phyloP scores from a whole-genome alignment of 441 rosid genomes.

The Biscutella laevigata region DNA sequence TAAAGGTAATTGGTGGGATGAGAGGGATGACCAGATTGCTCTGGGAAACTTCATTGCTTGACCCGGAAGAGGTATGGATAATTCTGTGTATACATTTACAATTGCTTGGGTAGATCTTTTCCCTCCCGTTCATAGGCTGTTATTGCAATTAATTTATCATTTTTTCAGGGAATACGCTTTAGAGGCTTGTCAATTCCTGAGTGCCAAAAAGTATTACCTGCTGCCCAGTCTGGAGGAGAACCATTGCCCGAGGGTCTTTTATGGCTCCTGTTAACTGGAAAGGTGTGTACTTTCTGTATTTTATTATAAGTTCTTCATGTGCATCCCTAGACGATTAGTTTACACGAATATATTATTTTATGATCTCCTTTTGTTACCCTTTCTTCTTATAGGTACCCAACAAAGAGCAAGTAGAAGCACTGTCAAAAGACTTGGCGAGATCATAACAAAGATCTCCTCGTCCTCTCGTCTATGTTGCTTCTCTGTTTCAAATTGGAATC shows the following conservation, averaged over 20 bases:
- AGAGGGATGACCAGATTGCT: conserved; percentile 96
- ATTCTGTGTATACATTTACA: conserved; percentile 4
- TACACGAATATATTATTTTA: background rate
- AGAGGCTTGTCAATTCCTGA: conserved; percentile 91
- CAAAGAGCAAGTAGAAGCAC: conserved; percentile 79
- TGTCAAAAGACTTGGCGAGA: conserved; percentile 65
- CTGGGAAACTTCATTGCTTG: conserved; percentile 98
- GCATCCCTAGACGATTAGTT: conserved; percentile 3
- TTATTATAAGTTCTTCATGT: background rate
- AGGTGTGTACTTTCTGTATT: conserved; percentile 38
- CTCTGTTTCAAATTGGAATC: too few relatives aligned
- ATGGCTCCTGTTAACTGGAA: conserved; percentile 97
- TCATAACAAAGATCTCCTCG: too few relatives aligned
- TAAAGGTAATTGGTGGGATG: conserved; percentile 94
- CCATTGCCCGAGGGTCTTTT: conserved; percentile 95
- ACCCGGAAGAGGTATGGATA: conserved; percentile 71
- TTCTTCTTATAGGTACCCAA: conserved; percentile 58
- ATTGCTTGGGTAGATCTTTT: conserved; percentile 1
- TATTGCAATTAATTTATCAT: conserved; percentile 10
- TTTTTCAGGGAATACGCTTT: conserved; percentile 80
- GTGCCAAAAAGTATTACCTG: conserved; percentile 87
- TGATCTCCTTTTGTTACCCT: conserved; percentile 2
- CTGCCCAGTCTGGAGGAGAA: conserved; percentile 79
- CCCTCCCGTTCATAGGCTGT: background rate
- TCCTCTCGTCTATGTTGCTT: too few relatives aligned